Percentiles rank a stretch among this genome's conserved stretches.
Evolutionary conservation across 345 rosid species (phyloP).

Genomic region (Eucalyptus grandis): DNA sequence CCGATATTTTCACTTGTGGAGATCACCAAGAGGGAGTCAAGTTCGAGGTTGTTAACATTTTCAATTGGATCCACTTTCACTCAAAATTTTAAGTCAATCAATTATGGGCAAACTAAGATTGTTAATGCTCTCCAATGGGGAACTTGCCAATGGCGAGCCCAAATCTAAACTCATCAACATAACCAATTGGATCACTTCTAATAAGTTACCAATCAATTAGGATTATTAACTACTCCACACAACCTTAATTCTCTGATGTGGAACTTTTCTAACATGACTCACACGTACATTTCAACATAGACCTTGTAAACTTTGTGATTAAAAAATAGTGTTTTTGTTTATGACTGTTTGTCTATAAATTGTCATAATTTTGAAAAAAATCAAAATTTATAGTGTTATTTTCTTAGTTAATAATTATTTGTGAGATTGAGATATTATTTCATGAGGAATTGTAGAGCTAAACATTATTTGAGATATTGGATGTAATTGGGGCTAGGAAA

Average conservation of each 20-base stretch:
- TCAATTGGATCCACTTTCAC: accelerated
- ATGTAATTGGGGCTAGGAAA: too few species aligned
- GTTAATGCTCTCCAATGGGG: neutral
- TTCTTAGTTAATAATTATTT: too few species aligned
- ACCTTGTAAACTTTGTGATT: neutral
- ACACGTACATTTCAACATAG: neutral
- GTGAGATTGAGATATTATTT: too few species aligned
- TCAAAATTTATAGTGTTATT: too few species aligned
- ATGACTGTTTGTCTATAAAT: accelerated
- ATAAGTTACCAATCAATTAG: accelerated
- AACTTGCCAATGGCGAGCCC: neutral
- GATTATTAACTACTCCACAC: neutral
- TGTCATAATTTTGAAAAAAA: neutral
- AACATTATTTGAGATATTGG: too few species aligned
- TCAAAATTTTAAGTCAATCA: neutral
- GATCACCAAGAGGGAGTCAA: neutral
- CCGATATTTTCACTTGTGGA: accelerated
- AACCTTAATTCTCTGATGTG: accelerated
- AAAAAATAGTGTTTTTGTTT: neutral
- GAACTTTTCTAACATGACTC: neutral
- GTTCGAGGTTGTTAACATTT: neutral
- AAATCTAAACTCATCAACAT: accelerated
- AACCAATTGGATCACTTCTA: neutral
- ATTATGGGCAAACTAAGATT: neutral
- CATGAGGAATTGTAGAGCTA: too few species aligned